Base-by-base conservation (phyloP, 2,329 filamentous ascomycete species). In the Akanthomyces uredinophilus region DNA sequence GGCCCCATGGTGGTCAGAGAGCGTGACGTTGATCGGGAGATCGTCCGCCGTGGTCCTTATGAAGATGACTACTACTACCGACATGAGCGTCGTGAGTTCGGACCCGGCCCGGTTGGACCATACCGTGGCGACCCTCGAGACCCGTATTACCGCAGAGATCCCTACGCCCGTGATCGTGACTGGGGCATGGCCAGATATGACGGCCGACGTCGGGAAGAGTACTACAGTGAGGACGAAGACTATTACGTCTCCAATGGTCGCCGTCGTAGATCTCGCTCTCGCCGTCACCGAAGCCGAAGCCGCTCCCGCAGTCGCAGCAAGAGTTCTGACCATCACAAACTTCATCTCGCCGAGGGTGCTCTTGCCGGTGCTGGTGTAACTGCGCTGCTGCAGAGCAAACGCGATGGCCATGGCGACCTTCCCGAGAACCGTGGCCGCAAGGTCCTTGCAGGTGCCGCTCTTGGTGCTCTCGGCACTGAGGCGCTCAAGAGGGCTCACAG, bases 381-480 rank as follows among this genome's bases (percentile, higher is more conserved):
- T 13, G 86, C 85, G n/a, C 72, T 88, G 3, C 72, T 87, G 6
- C 78, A 81, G 18, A 83, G 82, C 53, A 82, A 84, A 22, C 79
- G 82, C 53, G 78, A 80, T 56, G 77, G 77, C 60, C 73, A 81
- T 3, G 81, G 82, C 55, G 81, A 83, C 27, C 68, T 81, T 4
- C 74, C 74, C 0, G 78, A 83, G 22, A 74, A 83, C 65, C 80
- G 83, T 27, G 83, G 83, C 47, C 80, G 82, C 60, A 86, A 86
- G 68, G 82, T 86, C 37, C 68, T 86, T 18, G 82, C 85, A 4
- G 86, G 86, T 57, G 85, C 85, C 22, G 85, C 85, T 6, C 75
- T 88, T 2, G 86, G 86, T 39, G 85, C 84, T 20, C 72, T 88
- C 14, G 86, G 86, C 20, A 86, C 84, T 0, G 85, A 88, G 69